phyloP scores from a whole-genome alignment of 371 early-diverging fungal genomes.

The Syncephalastrum racemosum region DNA sequence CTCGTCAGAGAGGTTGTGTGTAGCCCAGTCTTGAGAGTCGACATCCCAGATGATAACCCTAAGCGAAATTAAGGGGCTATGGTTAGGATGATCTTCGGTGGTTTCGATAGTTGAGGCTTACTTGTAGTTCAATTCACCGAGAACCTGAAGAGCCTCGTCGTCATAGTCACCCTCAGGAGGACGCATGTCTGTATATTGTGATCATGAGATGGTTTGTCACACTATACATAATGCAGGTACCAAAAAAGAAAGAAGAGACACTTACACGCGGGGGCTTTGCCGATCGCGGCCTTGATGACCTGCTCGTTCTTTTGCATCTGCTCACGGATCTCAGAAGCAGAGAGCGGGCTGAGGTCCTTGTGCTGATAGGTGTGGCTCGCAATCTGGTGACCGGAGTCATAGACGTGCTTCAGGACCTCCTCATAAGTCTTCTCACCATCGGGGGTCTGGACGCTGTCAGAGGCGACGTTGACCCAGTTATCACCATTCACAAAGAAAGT shows the following conservation, averaged over 20 bases:
- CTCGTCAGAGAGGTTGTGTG: conserved; percentile 20
- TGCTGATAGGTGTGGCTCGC: conserved; percentile 64
- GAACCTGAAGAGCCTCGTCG: conserved; percentile 26
- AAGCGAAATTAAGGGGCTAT: background rate
- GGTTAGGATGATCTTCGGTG: background rate
- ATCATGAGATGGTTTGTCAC: background rate
- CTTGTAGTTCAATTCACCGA: conserved; percentile 48
- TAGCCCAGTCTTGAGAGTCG: conserved; percentile 54
- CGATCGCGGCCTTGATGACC: conserved; percentile 26
- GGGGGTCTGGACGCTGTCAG: conserved; percentile 18
- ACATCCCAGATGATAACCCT: conserved; percentile 55
- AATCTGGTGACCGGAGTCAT: conserved; percentile 48
- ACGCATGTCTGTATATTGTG: conserved; percentile 28
- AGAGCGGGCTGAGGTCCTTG: conserved; percentile 25
- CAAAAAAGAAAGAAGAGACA: too few species aligned
- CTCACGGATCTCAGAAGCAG: conserved; percentile 14
- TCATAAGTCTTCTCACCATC: conserved; percentile 21
- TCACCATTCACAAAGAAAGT: conserved; percentile 64
- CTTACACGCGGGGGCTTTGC: conserved; percentile 8
- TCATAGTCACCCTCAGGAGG: conserved; percentile 54
- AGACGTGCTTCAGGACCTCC: conserved; percentile 39
- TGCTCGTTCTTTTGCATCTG: conserved; percentile 32
- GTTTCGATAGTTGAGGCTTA: conserved; percentile 7
- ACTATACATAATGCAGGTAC: background rate
- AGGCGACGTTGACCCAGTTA: conserved; percentile 40